A percentile compares a stretch with the other conserved stretches of the same genome.
phyloP scores from a whole-genome alignment of 371 early-diverging fungal genomes.

The Blakeslea trispora region DNA sequence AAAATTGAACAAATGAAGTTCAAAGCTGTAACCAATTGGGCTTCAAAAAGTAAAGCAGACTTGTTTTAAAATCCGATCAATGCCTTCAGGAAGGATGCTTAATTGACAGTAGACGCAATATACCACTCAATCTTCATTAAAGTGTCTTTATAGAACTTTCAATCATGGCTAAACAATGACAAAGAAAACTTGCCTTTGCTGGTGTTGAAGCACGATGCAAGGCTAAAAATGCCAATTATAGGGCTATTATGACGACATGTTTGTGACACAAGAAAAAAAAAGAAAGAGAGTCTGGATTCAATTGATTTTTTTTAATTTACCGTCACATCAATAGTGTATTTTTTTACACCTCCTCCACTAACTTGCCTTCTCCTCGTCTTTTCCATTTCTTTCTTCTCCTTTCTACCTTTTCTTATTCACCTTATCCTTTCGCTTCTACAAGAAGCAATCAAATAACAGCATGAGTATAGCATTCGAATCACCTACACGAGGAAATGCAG shows the following conservation, averaged over 20 bases:
- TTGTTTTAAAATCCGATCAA: no score
- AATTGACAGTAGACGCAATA: no score
- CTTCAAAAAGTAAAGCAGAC: no score
- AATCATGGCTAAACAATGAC: not conserved
- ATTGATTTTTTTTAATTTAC: slow-evolving; percentile 7
- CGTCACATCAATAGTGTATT: slow-evolving; percentile 14
- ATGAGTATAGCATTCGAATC: slow-evolving; percentile 51
- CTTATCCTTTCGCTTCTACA: not conserved
- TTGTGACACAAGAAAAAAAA: slow-evolving; percentile 2
- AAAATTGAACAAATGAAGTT: no score
- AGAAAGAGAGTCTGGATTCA: slow-evolving; percentile 13
- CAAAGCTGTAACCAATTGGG: no score
- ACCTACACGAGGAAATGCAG: slow-evolving; percentile 34
- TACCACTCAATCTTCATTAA: not conserved
- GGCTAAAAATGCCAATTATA: no score
- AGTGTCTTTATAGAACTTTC: not conserved
- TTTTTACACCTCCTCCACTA: slow-evolving; percentile 1
- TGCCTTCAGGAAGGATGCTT: no score
- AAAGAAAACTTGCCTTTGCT: slow-evolving; percentile 1
- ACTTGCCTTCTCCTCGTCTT: not conserved
- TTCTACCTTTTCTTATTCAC: not conserved
- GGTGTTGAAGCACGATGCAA: not conserved
- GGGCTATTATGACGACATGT: slow-evolving; percentile 12
- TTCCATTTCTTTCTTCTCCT: slow-evolving; percentile 9
- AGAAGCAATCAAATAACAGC: not conserved